Percentiles rank a stretch among this genome's conserved stretches.
Conservation (phyloP, 1,139 yeast genomes). For the Suhomyces kunorum region DNA sequence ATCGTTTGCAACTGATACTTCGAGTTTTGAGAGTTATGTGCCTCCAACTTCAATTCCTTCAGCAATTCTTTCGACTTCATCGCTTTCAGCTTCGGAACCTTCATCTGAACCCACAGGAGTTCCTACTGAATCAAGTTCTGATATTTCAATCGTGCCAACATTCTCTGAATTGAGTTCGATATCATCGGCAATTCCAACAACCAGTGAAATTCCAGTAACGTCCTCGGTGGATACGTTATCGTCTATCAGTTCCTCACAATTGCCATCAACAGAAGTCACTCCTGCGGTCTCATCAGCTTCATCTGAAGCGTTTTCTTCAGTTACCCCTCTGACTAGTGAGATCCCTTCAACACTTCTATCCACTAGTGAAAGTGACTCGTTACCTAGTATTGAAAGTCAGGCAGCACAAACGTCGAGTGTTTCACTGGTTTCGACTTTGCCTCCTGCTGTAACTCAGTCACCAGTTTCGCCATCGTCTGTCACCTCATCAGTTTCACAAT, state of each 20-base stretch:
- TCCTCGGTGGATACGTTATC: background rate
- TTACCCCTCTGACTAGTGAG: background rate
- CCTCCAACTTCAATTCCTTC: background rate
- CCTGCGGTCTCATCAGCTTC: background rate
- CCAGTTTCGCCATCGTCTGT: constrained; percentile 5
- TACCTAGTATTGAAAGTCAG: background rate
- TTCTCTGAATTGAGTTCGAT: constrained; percentile 1
- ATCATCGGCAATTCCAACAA: constrained; percentile 3
- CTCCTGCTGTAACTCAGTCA: constrained; percentile 1
- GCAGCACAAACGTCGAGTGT: background rate
- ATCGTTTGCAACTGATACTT: background rate
- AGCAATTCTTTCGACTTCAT: background rate
- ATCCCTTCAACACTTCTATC: background rate
- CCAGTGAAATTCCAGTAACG: constrained; percentile 4
- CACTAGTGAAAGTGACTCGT: background rate
- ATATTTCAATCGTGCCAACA: constrained; percentile 1
- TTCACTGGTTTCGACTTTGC: constrained; percentile 1
- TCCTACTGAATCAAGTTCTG: background rate
- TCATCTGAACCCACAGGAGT: background rate
- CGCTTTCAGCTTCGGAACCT: background rate
- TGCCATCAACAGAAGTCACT: too few relatives aligned
- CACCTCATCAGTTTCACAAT: constrained; percentile 11
- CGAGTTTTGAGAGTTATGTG: background rate
- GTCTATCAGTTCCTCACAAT: background rate
- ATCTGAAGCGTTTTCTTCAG: constrained; percentile 1